These are phyloP conservation scores for Chaetomium strumarium DNA, from an alignment of 2,329 filamentous ascomycete genomes.

Conservation along the genomic window DNA sequence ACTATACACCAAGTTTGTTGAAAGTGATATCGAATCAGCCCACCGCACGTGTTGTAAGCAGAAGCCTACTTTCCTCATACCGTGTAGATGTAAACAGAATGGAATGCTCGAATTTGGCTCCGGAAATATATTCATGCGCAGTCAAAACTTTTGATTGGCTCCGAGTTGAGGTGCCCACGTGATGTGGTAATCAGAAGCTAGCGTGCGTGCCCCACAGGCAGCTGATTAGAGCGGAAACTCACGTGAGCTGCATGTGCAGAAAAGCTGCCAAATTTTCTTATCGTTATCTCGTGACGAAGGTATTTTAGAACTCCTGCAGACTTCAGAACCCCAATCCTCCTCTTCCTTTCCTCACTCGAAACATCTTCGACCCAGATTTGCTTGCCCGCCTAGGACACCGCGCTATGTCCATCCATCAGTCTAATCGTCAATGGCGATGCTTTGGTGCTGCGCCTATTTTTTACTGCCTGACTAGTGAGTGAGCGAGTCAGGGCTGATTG, in stretches of 20 bases:
- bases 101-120: no score
- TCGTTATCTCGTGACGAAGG: conserved; percentile 12
- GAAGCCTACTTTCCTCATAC: no score
- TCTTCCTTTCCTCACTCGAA: conserved; percentile 8
- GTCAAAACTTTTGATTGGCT: no score
- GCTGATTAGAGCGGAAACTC: background rate
- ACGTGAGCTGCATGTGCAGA: background rate
- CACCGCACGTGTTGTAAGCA: no score
- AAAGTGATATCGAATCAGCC: no score
- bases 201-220: no score
- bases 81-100: no score
- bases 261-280: conserved; percentile 15
- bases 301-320: conserved; percentile 14
- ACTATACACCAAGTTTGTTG: no score
- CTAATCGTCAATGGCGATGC: background rate
- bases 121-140: no score
- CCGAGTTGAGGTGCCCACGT: no score
- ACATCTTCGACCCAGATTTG: background rate
- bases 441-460: background rate
- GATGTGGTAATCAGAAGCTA: no score
- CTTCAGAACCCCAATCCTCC: conserved; percentile 6
- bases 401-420: background rate
- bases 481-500: conserved; percentile 4
- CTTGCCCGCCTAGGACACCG: background rate
- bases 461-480: background rate